Evolutionary conservation across 2,329 filamentous ascomycete species (phyloP), one percentile per base, ranked within the genome.

Genomic region (Tetracladium maxilliforme): DNA sequence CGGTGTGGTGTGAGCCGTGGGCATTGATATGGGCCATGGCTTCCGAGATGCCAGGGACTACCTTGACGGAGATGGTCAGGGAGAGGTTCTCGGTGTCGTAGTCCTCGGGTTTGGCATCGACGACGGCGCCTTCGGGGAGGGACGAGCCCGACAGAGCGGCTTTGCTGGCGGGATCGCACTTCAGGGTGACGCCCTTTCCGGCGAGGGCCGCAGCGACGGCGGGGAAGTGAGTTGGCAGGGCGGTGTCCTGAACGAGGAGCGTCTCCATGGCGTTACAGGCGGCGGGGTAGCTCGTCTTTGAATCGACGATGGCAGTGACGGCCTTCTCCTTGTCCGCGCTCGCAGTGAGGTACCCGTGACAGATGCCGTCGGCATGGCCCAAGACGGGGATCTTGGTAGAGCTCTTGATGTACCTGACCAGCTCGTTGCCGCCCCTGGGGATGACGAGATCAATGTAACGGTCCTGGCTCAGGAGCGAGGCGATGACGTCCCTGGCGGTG

Each of bases 181-280:
- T 78, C 21, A 98, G 65, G 1, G 67, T 70, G 10, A 95, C 90
- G 10, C 82, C 83, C 46, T 79, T 79, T 16, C 59, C 61, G 5
- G 82, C 53, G 1, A 98, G 65, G 3, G 77, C 79, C 31, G 66
- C 49, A n/a, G 79, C 86, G 10, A 90, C 71, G 3, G 51, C 42
- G 2, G 83, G 79, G 21, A 93, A 66, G 19, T 80, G 47, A 4
- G 67, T 75, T 17, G 51, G 45, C 4, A 93, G 58, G 1, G 74
- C 75, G 10, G 66, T 54, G 32, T 80, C 64, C 39, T 94, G 75
- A 5, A 95, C 78, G 11, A 98, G 69, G 7, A 98, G 64, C 2
- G 84, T 92, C 54, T 98, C 90, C n/a, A 86, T 55, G 21, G 79
- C 74, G 56, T 98, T 98, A 61, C 90, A 98, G 10, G 87, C 90